These are phyloP conservation scores for Starmerella sirachaensis DNA, from an alignment of 805 yeast species.

Conservation along the genomic window DNA sequence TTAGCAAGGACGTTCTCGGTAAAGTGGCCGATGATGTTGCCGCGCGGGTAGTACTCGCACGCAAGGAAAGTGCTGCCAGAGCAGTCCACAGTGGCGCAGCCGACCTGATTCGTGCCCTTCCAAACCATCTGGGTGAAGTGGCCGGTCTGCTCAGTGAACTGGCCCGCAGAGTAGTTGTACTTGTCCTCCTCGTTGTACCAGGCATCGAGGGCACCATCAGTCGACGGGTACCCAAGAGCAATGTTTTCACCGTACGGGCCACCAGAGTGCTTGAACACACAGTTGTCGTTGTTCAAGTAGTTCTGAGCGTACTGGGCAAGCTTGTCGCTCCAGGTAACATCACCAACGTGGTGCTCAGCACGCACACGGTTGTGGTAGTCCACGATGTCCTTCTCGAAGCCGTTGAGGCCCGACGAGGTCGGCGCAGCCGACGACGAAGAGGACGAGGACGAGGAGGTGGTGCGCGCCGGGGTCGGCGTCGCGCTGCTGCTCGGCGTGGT, in stretches of 20 bases:
- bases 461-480: conserved; percentile 15
- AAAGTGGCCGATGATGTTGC: conserved; percentile 42
- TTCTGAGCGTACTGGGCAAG: conserved; percentile 43
- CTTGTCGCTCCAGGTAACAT: conserved; percentile 42
- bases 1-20: conserved; percentile 23
- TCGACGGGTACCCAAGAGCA: conserved; percentile 50
- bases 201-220: conserved; percentile 48
- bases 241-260: conserved; percentile 66
- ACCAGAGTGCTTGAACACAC: conserved; percentile 51
- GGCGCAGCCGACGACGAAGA: conserved; percentile 19
- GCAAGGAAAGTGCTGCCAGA: conserved; percentile 44
- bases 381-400: conserved; percentile 32
- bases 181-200: conserved; percentile 57
- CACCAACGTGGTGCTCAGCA: conserved; percentile 40
- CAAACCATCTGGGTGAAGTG: conserved; percentile 76
- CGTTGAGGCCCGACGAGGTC: conserved; percentile 8
- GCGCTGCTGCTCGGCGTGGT: conserved; percentile 15
- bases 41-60: conserved; percentile 62
- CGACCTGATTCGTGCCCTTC: conserved; percentile 47
- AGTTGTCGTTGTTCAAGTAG: conserved; percentile 37
- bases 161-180: conserved; percentile 42
- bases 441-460: conserved; percentile 19
- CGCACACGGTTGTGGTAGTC: conserved; percentile 51
- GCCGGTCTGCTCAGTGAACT: conserved; percentile 42
- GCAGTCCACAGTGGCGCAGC: conserved; percentile 47